Evolutionary conservation across 371 early-diverging fungal species (phyloP).

Genomic region (Mucor circinelloides): DNA sequence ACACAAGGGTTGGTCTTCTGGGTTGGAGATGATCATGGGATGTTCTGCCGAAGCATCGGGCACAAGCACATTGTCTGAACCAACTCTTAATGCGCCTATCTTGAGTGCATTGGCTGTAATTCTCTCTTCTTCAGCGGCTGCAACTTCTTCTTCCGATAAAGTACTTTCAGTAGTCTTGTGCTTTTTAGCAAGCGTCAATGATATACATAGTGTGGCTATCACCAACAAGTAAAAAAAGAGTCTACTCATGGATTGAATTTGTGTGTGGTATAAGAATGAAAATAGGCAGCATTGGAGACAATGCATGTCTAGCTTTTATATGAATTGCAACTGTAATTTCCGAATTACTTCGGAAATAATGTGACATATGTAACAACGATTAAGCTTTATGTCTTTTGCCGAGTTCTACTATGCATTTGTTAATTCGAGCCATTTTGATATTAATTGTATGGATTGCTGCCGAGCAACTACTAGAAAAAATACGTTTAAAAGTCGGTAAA

Average conservation of each 20-base stretch:
- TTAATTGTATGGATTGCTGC: too few relatives aligned
- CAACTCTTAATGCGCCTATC: conserved; percentile 36
- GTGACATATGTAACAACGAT: too few relatives aligned
- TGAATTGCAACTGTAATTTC: neutral
- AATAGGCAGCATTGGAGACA: neutral
- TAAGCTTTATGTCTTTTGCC: too few relatives aligned
- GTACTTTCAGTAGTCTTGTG: neutral
- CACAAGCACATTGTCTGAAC: conserved; percentile 23
- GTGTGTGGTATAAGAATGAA: neutral
- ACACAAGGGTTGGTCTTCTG: conserved; percentile 44
- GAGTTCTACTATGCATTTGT: too few relatives aligned
- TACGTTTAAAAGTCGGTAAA: too few relatives aligned
- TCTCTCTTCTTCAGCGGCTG: neutral
- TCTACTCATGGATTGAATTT: neutral
- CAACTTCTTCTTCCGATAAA: neutral
- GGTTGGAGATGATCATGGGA: conserved; percentile 36
- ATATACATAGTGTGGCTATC: neutral
- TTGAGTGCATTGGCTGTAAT: neutral
- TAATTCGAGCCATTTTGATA: too few relatives aligned
- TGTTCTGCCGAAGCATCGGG: conserved; percentile 48
- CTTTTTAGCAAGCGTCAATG: neutral
- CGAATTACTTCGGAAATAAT: neutral
- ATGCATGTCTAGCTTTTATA: neutral
- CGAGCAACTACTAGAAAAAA: too few relatives aligned
- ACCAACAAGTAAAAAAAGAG: neutral